Evolutionary conservation across 2,329 filamentous ascomycete genomes (phyloP), one percentile per base, ranked within the genome.

Genomic region (Chaetomiaceae sp.): DNA sequence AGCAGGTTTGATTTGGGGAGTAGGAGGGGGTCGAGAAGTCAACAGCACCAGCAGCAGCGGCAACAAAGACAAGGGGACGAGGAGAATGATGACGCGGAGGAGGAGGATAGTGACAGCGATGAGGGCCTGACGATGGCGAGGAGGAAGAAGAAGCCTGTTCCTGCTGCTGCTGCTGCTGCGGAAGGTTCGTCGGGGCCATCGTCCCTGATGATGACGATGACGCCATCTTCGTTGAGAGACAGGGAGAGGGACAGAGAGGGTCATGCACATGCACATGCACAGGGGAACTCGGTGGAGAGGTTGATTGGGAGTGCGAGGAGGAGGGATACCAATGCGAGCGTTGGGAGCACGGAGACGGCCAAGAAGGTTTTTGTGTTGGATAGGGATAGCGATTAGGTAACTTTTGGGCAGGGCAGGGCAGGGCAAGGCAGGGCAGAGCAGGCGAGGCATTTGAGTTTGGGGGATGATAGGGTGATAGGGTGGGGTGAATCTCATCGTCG

Each of bases 321-420:
- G 53, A 75, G 82, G 29, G 79, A 82, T 59, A 85, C 82, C 1
- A 81, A 83, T 60, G 79, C 78, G 1, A 83, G 80, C 59, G 78
- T 81, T 25, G 79, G 77, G 29, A 84, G 81, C 63, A 83, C 80
- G 1, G 82, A 84, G 61, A 85, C 82, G 39, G 82, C 82, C 36
- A 85, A 83, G 69, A 83, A 82, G 65, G 65, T 81, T 17, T 58
- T 69, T 36, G 62, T 72, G 46, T n/a, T n/a, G n/a, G n/a, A n/a
- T n/a, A n/a, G n/a, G n/a, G 66, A 71, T 56, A 68, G 67, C 55
- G 70, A 63, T 23, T 47, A 47, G 40, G n/a, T n/a, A n/a, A n/a
- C n/a, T n/a, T n/a, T n/a, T n/a, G n/a, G n/a, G n/a, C n/a, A n/a
- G n/a, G n/a, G n/a, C n/a, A n/a, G n/a, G n/a, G n/a, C n/a, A n/a